Conservation (phyloP, 1,139 yeast species). For the Zygotorulaspora mrakii region DNA sequence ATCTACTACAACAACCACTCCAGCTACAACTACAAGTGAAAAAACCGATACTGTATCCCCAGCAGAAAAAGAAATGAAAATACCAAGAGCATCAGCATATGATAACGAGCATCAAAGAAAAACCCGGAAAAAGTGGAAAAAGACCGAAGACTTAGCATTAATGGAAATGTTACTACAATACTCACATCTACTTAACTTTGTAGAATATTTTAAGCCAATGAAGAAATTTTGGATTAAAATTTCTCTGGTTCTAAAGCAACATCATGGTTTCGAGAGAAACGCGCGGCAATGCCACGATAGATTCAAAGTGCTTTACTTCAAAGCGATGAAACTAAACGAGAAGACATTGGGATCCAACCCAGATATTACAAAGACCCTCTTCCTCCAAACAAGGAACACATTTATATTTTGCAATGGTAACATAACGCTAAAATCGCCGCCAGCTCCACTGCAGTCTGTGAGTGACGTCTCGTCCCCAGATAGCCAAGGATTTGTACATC, state of each 20-base stretch:
- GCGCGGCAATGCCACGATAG: constrained; percentile 30
- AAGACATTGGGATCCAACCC: constrained; percentile 6
- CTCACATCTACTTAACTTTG: constrained; percentile 22
- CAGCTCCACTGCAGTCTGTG: constrained; percentile 3
- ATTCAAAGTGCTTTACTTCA: constrained; percentile 25
- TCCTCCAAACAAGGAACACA: constrained; percentile 18
- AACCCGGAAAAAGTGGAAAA: constrained; percentile 27
- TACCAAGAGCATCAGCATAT: constrained; percentile 6
- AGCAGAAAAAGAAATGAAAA: constrained; percentile 5
- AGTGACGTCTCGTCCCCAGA: constrained; percentile 3
- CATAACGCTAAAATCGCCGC: constrained; percentile 19
- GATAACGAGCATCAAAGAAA: constrained; percentile 7
- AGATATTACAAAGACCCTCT: constrained; percentile 11
- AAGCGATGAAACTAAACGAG: constrained; percentile 17
- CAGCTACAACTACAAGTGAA: not conserved
- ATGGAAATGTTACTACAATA: constrained; percentile 19
- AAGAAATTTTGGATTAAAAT: constrained; percentile 28
- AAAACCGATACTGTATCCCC: too few species aligned
- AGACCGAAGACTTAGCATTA: constrained; percentile 25
- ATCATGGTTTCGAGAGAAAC: constrained; percentile 21
- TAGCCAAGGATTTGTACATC: constrained; percentile 1
- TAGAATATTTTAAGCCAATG: constrained; percentile 31
- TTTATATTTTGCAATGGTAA: constrained; percentile 24
- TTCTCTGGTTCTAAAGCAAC: constrained; percentile 17
- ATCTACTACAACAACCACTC: not conserved